A percentile compares a stretch with the other conserved stretches of the same genome.
These are phyloP conservation scores for Prinsepia uniflora DNA, from an alignment of 306 rosid species.

Conservation along the genomic window DNA sequence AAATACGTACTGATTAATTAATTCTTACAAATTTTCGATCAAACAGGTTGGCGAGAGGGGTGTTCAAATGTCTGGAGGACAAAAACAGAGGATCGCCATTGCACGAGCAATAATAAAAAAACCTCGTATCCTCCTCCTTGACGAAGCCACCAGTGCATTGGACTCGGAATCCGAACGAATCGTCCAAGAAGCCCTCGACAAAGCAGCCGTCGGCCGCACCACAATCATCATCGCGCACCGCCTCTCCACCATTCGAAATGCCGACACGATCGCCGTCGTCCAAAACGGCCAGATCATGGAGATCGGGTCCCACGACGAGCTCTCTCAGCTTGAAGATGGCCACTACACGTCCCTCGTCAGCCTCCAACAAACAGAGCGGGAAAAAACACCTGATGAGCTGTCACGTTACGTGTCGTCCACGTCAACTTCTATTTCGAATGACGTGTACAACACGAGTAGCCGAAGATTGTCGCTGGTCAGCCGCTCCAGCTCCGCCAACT, in stretches of 20 bases:
- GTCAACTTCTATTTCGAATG: slow-evolving; percentile 38
- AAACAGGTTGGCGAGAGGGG: slow-evolving; percentile 87
- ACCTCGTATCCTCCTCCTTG: slow-evolving; percentile 66
- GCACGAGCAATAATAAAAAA: slow-evolving; percentile 74
- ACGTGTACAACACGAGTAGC: slow-evolving; percentile 38
- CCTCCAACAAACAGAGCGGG: slow-evolving; percentile 54
- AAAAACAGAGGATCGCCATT: slow-evolving; percentile 87
- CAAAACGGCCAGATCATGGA: slow-evolving; percentile 64
- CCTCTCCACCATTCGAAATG: slow-evolving; percentile 69
- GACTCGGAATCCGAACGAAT: slow-evolving; percentile 79
- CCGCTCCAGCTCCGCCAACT: slow-evolving; percentile 50
- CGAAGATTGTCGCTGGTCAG: slow-evolving; percentile 40
- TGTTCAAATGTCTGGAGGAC: slow-evolving; percentile 93
- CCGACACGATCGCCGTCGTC: slow-evolving; percentile 62
- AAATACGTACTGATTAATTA: too few relatives aligned
- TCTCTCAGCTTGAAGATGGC: slow-evolving; percentile 41
- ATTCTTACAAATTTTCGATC: neutral
- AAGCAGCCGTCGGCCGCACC: slow-evolving; percentile 74
- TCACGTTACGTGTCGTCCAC: neutral
- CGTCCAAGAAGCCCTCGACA: slow-evolving; percentile 84
- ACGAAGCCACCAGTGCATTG: slow-evolving; percentile 90
- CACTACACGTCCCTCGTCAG: slow-evolving; percentile 56
- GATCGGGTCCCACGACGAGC: slow-evolving; percentile 57
- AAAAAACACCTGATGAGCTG: slow-evolving; percentile 27
- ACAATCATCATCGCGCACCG: slow-evolving; percentile 85